Evolutionary conservation across 768 basidiomycete genomes (phyloP).

Genomic region (Boletus sp.): DNA sequence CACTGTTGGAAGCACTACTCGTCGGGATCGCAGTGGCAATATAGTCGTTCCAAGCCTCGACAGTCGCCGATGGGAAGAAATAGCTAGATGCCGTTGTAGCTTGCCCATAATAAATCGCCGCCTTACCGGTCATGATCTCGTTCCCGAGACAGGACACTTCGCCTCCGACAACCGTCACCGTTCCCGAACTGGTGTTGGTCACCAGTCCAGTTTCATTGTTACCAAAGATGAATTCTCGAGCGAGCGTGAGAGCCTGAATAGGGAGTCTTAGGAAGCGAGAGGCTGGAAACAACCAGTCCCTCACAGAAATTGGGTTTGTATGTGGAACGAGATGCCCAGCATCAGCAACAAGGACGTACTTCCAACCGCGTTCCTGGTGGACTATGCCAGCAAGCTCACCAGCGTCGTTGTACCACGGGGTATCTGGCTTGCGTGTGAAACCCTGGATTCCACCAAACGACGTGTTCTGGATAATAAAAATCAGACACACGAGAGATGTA

Average conservation of each 20-base stretch:
- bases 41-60: conserved; percentile 54
- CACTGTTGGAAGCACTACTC: neutral
- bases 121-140: conserved; percentile 49
- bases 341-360: conserved; percentile 37
- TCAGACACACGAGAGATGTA: neutral
- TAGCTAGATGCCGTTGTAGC: conserved; percentile 48
- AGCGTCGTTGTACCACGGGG: conserved; percentile 58
- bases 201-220: conserved; percentile 58
- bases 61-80: conserved; percentile 52
- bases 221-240: conserved; percentile 68
- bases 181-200: conserved; percentile 25
- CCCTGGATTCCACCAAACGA: conserved; percentile 77
- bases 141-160: conserved; percentile 43
- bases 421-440: conserved; percentile 64
- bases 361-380: conserved; percentile 67
- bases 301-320: conserved; percentile 42
- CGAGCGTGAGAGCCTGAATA: conserved; percentile 53
- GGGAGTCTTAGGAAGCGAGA: neutral
- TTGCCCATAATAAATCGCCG: conserved; percentile 53
- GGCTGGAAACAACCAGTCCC: conserved; percentile 13
- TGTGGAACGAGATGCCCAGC: conserved; percentile 39
- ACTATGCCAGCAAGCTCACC: conserved; percentile 62
- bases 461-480: conserved; percentile 50
- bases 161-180: conserved; percentile 42
- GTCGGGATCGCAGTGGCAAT: conserved; percentile 34